A percentile compares a stretch with the other conserved stretches of the same genome.
Conservation (phyloP, 2,329 filamentous ascomycete species). For the Calcarisporium arbuscula region DNA sequence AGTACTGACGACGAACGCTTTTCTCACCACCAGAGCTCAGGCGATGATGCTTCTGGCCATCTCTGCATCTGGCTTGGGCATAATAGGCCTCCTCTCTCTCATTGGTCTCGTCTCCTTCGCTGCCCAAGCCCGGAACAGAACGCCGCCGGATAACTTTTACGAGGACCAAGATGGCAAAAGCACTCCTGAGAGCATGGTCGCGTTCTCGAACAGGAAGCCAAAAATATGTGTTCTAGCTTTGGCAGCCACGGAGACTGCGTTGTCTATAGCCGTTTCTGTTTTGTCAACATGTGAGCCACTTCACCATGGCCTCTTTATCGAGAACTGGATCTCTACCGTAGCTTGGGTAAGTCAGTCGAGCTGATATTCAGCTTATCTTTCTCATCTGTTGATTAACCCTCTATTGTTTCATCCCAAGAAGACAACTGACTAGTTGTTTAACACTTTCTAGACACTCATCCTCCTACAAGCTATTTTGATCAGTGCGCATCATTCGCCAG, state of each 20-base stretch:
- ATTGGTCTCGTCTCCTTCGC: conserved; percentile 28
- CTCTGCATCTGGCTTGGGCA: conserved; percentile 25
- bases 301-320: conserved; percentile 34
- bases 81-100: conserved; percentile 28
- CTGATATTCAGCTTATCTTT: too few relatives aligned
- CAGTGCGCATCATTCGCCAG: conserved; percentile 40
- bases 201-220: conserved; percentile 54
- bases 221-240: conserved; percentile 49
- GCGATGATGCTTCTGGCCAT: conserved; percentile 16
- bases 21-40: not conserved
- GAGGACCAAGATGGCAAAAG: conserved; percentile 64
- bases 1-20: too few relatives aligned
- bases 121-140: conserved; percentile 25
- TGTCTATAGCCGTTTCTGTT: conserved; percentile 51
- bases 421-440: too few relatives aligned
- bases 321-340: conserved; percentile 54
- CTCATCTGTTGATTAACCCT: not conserved
- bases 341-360: conserved; percentile 64
- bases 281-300: conserved; percentile 36
- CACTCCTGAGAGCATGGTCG: conserved; percentile 53
- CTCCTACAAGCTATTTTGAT: conserved; percentile 45
- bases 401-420: not conserved
- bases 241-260: conserved; percentile 43
- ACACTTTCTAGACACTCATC: conserved; percentile 39
- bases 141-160: conserved; percentile 45